A percentile compares a stretch with the other conserved stretches of the same genome.
phyloP scores from a whole-genome alignment of 306 rosid species.

The Cucurbita ficifolia region DNA sequence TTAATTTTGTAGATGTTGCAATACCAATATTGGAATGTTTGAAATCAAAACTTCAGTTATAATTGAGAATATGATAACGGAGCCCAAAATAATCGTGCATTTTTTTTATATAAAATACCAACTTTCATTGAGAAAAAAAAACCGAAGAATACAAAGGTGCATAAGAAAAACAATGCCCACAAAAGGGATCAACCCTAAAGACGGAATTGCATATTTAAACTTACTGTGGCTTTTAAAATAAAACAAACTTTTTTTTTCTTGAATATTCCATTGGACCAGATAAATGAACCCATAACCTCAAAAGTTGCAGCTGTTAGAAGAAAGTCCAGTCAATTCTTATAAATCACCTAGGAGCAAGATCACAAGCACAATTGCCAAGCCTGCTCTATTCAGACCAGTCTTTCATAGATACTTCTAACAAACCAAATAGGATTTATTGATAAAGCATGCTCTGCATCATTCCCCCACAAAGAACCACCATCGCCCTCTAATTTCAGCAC shows the following conservation, averaged over 20 bases:
- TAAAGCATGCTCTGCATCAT: neutral
- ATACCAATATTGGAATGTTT: neutral
- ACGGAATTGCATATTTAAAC: too few species aligned
- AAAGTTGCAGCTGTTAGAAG: neutral
- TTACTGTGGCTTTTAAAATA: too few species aligned
- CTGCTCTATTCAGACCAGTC: neutral
- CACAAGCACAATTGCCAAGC: neutral
- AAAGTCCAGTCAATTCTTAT: neutral
- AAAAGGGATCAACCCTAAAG: too few species aligned
- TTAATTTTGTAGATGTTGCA: neutral
- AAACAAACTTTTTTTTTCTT: too few species aligned
- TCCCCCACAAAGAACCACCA: neutral
- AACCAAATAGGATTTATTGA: neutral
- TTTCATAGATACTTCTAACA: neutral
- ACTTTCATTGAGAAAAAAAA: neutral
- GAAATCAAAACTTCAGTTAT: neutral
- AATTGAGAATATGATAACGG: neutral
- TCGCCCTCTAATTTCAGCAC: neutral
- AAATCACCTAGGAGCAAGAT: neutral
- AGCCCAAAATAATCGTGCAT: neutral
- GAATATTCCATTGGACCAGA: neutral
- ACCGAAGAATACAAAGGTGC: neutral
- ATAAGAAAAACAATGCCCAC: too few species aligned
- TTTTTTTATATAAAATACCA: neutral
- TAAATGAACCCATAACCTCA: neutral